phyloP scores from a whole-genome alignment of 768 basidiomycete genomes.

The Dentipellis sp. region DNA sequence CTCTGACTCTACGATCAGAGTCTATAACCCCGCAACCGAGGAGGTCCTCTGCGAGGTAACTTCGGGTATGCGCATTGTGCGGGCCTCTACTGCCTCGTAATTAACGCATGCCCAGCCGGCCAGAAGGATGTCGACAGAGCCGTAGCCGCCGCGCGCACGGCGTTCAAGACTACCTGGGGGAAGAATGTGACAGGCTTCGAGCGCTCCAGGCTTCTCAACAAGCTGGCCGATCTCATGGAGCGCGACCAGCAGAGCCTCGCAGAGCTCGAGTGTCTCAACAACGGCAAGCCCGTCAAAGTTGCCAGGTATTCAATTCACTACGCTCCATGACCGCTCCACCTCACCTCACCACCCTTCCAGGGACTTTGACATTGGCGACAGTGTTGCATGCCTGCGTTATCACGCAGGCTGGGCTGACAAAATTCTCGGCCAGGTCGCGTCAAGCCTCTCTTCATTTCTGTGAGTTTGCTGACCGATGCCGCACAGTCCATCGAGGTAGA shows the following conservation, averaged over 20 bases:
- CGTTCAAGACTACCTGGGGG: constrained; percentile 84
- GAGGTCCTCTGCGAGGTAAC: constrained; percentile 59
- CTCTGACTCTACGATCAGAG: constrained; percentile 6
- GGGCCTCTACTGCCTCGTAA: background rate
- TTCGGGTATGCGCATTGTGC: constrained; percentile 25
- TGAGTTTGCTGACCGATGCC: background rate
- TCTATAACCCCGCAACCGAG: constrained; percentile 69
- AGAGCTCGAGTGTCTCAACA: constrained; percentile 80
- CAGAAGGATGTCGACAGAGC: constrained; percentile 74
- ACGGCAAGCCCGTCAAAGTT: constrained; percentile 78
- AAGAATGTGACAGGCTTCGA: constrained; percentile 80
- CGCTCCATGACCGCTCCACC: constrained; percentile 20
- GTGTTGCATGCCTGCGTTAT: constrained; percentile 72
- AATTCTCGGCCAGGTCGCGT: constrained; percentile 69
- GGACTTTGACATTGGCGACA: constrained; percentile 77
- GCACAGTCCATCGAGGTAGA: constrained; percentile 69
- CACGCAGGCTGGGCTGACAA: constrained; percentile 98
- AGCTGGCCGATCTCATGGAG: constrained; percentile 86
- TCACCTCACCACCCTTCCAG: constrained; percentile 24
- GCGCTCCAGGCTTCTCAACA: constrained; percentile 72
- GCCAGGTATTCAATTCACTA: constrained; percentile 27
- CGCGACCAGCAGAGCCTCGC: constrained; percentile 74
- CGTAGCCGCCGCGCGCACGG: constrained; percentile 72
- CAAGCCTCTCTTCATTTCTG: constrained; percentile 1
- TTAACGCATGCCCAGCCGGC: constrained; percentile 36